Base-by-base conservation (phyloP, 2,329 filamentous ascomycete genomes). In the Alternaria hordeiaustralica region DNA sequence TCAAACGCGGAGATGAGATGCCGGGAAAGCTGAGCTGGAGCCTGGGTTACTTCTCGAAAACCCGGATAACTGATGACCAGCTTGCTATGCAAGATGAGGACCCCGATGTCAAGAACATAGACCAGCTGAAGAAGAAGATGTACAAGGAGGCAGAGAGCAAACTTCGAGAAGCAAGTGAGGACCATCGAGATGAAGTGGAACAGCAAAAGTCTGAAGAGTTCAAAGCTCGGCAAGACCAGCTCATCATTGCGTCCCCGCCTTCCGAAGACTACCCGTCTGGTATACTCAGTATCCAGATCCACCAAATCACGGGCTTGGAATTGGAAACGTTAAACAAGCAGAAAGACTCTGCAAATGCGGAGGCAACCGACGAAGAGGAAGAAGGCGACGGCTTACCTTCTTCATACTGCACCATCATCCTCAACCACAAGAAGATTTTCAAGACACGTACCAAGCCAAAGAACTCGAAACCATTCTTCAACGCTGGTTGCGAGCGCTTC, bases 381-480 rank as follows among this genome's bases (percentile, higher is more conserved):
- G 83, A 86, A 66, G 83, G 85, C 15, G 88, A 90, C 5, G 86
- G 88, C 47, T 81, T 92, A 43, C 91, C 91, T 0, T 90, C 89
- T 51, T 84, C 88, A 25, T 94, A 92, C 75, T 92, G 90, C 75
- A 92, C 86, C 30, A 87, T 93, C 69, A 90, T 93, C 46, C 79
- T 93, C 68, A 92, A 93, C 73, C 90, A 93, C 73, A 86, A 86
- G 67, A 92, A 87, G 61, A 80, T 87, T 12, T 94, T 90, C 80
- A 89, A 86, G 70, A 92, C 91, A 2, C 83, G 91, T 15, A 92
- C 91, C 0, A 93, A 94, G 78, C 91, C 91, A 1, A 92, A 92
- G 80, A 93, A 92, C 65, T 86, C 88, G 0, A 92, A 92, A 71
- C 91, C 91, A 0, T 93, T 93, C 78, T 93, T 91, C 83, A 93